These are phyloP conservation scores for Rutstroemia sp. DNA, from an alignment of 2,329 filamentous ascomycete genomes.

Conservation along the genomic window DNA sequence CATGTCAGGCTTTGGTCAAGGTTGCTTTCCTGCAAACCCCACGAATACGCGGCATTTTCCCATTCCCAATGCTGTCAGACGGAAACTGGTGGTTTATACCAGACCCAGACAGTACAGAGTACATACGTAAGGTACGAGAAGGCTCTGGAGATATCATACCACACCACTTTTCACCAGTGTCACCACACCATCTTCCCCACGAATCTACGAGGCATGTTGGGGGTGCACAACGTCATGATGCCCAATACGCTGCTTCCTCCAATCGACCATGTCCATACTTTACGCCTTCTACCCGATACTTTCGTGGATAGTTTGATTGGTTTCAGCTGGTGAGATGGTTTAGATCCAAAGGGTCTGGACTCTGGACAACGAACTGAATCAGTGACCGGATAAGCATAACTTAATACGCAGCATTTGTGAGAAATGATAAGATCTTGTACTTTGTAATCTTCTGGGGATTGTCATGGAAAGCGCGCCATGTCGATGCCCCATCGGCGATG, in stretches of 20 bases:
- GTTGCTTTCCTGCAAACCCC: conserved; percentile 1
- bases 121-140: conserved; percentile 6
- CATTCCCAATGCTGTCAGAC: conserved; percentile 2
- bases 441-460: background rate
- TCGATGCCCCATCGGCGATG: background rate
- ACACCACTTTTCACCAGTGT: background rate
- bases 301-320: background rate
- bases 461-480: background rate
- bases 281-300: background rate
- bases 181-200: background rate
- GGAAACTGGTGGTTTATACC: background rate
- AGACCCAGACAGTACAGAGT: background rate
- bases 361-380: background rate
- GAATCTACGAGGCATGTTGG: too few relatives aligned
- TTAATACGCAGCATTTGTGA: background rate
- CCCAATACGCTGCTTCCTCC: conserved; percentile 1
- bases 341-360: background rate
- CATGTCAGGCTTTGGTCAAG: conserved; percentile 6
- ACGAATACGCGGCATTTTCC: conserved; percentile 4
- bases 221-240: conserved; percentile 2
- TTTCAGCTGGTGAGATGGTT: background rate
- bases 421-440: conserved; percentile 7
- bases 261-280: background rate
- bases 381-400: background rate
- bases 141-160: background rate